Conservation (phyloP, 1,284 basidiomycete species). For the Leccinum glutinopallens region DNA sequence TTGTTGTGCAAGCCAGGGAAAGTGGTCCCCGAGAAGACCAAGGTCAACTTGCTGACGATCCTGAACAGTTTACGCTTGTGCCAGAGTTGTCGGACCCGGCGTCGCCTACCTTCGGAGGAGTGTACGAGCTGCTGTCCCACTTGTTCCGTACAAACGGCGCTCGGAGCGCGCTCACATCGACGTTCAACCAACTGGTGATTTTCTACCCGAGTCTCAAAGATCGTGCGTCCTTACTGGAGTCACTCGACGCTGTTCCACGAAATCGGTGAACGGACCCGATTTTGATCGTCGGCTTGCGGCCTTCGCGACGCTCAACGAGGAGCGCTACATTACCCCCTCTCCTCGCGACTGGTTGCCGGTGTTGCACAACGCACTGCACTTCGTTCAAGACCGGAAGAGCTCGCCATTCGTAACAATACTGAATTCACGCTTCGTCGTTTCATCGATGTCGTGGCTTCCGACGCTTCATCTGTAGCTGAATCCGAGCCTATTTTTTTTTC, state of each 20-base stretch:
- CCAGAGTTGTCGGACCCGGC: constrained; percentile 59
- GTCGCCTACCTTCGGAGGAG: constrained; percentile 55
- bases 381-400: constrained; percentile 88
- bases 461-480: constrained; percentile 26
- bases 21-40: constrained; percentile 84
- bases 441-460: constrained; percentile 53
- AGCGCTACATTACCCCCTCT: constrained; percentile 51
- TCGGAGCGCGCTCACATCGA: constrained; percentile 65
- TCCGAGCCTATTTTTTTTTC: constrained; percentile 54
- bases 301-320: constrained; percentile 77
- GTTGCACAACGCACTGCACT: constrained; percentile 83
- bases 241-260: constrained; percentile 88
- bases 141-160: constrained; percentile 78
- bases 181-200: constrained; percentile 62
- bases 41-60: constrained; percentile 83
- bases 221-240: constrained; percentile 60
- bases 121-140: constrained; percentile 69
- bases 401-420: constrained; percentile 87
- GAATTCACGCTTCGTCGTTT: constrained; percentile 80
- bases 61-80: constrained; percentile 72
- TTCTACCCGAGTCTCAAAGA: constrained; percentile 51
- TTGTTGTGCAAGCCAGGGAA: constrained; percentile 80
- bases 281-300: constrained; percentile 86
- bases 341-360: constrained; percentile 80
- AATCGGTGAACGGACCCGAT: constrained; percentile 89